Evolutionary conservation across 2,329 filamentous ascomycete species (phyloP).

Genomic region (Mariannaea sp.): DNA sequence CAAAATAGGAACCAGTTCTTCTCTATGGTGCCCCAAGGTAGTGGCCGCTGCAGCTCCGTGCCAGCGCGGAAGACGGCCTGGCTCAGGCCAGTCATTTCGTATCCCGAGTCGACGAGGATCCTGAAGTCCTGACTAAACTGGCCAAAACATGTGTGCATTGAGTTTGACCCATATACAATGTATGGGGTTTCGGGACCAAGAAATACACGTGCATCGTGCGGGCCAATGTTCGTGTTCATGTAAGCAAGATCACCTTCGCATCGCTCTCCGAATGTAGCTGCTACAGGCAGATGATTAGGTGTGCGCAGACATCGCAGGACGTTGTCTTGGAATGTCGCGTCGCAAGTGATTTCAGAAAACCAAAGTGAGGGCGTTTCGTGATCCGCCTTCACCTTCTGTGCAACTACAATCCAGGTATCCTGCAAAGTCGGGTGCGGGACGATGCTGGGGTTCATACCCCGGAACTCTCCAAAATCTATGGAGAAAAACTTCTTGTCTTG

Average conservation of each 20-base stretch:
- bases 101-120: conserved; percentile 51
- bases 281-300: conserved; percentile 51
- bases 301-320: conserved; percentile 50
- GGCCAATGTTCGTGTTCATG: conserved; percentile 53
- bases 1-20: conserved; percentile 70
- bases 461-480: conserved; percentile 51
- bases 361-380: conserved; percentile 36
- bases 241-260: conserved; percentile 51
- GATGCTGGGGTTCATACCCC: conserved; percentile 60
- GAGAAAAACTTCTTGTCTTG: conserved; percentile 52
- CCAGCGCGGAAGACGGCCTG: conserved; percentile 46
- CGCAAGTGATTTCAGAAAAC: conserved; percentile 54
- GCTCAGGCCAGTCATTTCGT: conserved; percentile 30
- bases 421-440: conserved; percentile 57
- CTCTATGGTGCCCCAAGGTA: conserved; percentile 52
- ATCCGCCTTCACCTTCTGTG: conserved; percentile 47
- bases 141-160: conserved; percentile 58
- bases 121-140: conserved; percentile 61
- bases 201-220: conserved; percentile 63
- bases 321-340: conserved; percentile 51
- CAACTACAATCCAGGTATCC: conserved; percentile 57
- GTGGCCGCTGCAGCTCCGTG: conserved; percentile 58
- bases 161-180: conserved; percentile 61
- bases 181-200: conserved; percentile 57
- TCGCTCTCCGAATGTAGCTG: conserved; percentile 48